Percentiles rank a stretch among this genome's conserved stretches.
These are phyloP conservation scores for Boletales sp. DNA, from an alignment of 768 basidiomycete species.

Conservation along the genomic window DNA sequence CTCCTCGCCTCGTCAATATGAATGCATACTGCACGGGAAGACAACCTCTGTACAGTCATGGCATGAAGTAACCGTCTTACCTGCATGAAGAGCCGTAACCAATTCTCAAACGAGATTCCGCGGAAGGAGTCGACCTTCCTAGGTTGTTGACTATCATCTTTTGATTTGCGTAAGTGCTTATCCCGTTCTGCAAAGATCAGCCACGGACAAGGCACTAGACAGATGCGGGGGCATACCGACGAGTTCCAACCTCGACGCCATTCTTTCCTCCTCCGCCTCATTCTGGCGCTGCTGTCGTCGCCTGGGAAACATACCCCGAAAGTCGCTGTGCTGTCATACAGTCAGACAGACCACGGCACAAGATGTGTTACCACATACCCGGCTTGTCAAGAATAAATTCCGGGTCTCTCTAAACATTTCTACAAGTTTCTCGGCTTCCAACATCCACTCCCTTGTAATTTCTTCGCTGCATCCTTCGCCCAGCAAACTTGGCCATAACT, in stretches of 20 bases:
- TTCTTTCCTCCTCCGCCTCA: slow-evolving; percentile 65
- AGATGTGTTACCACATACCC: slow-evolving; percentile 47
- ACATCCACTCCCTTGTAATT: slow-evolving; percentile 69
- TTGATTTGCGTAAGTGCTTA: slow-evolving; percentile 46
- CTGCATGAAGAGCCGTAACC: slow-evolving; percentile 84
- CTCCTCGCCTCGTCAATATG: slow-evolving; percentile 56
- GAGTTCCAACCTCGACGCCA: slow-evolving; percentile 74
- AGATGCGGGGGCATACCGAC: slow-evolving; percentile 44
- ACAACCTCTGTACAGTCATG: slow-evolving; percentile 2
- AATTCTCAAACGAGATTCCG: slow-evolving; percentile 77
- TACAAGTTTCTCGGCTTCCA: slow-evolving; percentile 80
- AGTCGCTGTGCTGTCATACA: slow-evolving; percentile 44
- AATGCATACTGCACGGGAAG: slow-evolving; percentile 62
- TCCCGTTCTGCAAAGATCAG: slow-evolving; percentile 49
- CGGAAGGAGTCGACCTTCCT: slow-evolving; percentile 68
- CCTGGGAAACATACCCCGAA: slow-evolving; percentile 67
- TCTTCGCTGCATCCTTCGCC: slow-evolving; percentile 40
- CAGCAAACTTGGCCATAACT: slow-evolving; percentile 59
- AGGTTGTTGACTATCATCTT: slow-evolving; percentile 36
- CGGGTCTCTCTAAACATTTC: slow-evolving; percentile 86
- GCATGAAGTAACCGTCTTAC: slow-evolving; percentile 35
- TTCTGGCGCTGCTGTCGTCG: slow-evolving; percentile 37
- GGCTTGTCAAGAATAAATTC: slow-evolving; percentile 71
- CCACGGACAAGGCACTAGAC: not conserved
- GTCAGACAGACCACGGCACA: not conserved